Conservation (phyloP, 1,284 basidiomycete genomes). For the Rhodotorula sp. region DNA sequence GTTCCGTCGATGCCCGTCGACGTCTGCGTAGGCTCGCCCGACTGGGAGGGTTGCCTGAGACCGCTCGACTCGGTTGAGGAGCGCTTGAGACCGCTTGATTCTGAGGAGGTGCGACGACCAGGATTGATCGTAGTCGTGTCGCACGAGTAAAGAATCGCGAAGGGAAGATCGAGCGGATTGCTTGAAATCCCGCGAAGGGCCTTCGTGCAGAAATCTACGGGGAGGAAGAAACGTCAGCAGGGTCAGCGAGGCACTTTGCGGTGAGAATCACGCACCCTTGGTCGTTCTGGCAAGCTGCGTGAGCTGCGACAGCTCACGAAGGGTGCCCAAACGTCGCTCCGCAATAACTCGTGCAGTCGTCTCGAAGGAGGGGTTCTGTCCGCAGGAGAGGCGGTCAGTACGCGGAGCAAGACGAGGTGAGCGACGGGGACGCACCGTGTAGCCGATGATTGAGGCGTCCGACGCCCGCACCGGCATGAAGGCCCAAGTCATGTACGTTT, state of each 20-base stretch:
- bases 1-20: not conserved
- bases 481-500: slow-evolving; percentile 19
- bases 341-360: slow-evolving; percentile 39
- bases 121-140: slow-evolving; percentile 7
- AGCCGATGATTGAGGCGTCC: slow-evolving; percentile 23
- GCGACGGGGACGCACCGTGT: slow-evolving; percentile 1
- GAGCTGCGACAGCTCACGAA: slow-evolving; percentile 37
- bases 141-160: slow-evolving; percentile 34
- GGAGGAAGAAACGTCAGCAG: no score
- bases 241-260: no score
- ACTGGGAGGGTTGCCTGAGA: not conserved
- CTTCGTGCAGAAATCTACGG: slow-evolving; percentile 32
- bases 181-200: slow-evolving; percentile 20
- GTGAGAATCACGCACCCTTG: slow-evolving; percentile 22
- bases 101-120: not conserved
- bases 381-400: not conserved
- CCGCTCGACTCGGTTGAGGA: slow-evolving; percentile 4
- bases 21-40: not conserved
- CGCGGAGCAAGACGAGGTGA: not conserved
- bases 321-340: slow-evolving; percentile 32
- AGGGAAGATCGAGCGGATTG: slow-evolving; percentile 41
- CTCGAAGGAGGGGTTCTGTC: slow-evolving; percentile 32
- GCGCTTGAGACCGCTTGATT: not conserved
- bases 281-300: slow-evolving; percentile 31
- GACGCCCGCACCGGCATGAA: no score